Evolutionary conservation across 495 filamentous ascomycete genomes (phyloP).

Genomic region (Penicillium steckii): DNA sequence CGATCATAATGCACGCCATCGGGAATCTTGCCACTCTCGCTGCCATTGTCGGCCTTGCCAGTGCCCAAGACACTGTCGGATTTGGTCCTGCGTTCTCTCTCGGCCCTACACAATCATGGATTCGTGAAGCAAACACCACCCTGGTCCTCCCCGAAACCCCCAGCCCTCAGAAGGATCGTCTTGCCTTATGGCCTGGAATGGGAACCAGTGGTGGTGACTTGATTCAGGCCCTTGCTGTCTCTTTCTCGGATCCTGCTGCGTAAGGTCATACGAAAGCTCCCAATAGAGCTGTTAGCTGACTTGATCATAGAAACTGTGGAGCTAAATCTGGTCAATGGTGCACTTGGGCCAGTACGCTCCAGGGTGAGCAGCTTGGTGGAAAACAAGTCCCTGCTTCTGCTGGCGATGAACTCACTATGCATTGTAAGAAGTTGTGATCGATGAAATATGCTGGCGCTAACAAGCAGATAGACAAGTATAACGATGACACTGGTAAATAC

Average conservation of each 20-base stretch:
- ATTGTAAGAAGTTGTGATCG: conserved; percentile 15
- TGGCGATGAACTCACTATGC: conserved; percentile 24
- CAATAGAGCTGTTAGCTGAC: background rate
- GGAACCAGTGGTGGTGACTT: conserved; percentile 37
- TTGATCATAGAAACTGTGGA: conserved; percentile 28
- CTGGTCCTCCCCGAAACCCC: conserved; percentile 30
- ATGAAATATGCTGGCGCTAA: conserved; percentile 12
- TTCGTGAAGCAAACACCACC: conserved; percentile 35
- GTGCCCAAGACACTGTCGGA: conserved; percentile 14
- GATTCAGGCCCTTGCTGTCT: conserved; percentile 37
- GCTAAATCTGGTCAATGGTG: conserved; percentile 34
- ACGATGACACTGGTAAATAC: conserved; percentile 31
- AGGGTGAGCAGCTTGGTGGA: conserved; percentile 21
- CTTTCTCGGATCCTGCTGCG: conserved; percentile 28
- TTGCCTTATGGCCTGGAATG: conserved; percentile 40
- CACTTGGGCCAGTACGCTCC: conserved; percentile 34
- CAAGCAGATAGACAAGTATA: conserved; percentile 23
- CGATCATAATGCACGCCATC: background rate
- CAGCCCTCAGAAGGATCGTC: conserved; percentile 26
- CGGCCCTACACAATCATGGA: conserved; percentile 33
- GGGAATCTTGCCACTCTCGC: background rate
- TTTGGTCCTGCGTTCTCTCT: conserved; percentile 37
- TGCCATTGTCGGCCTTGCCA: background rate
- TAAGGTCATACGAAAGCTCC: conserved; percentile 2
- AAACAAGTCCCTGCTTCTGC: conserved; percentile 20